Percentiles rank a stretch among this genome's conserved stretches.
Conservation (phyloP, 1,284 basidiomycete genomes). For the Albatrellus sp. region DNA sequence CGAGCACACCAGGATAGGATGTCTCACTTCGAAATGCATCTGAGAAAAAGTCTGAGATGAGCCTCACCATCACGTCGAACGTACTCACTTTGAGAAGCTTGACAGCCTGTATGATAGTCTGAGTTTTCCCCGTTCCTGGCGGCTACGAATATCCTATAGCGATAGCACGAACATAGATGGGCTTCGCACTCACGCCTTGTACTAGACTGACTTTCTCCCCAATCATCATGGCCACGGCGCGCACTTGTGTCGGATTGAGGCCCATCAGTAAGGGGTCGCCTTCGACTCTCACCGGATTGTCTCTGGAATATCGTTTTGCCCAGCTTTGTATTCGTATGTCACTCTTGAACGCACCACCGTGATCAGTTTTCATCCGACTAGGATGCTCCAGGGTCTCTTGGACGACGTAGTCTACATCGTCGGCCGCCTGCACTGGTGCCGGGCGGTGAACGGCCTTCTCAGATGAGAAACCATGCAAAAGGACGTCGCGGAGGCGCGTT, state of each 20-base stretch:
- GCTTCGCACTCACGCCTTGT: slow-evolving; percentile 59
- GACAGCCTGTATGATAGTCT: slow-evolving; percentile 80
- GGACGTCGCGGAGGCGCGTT: slow-evolving; percentile 55
- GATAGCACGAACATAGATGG: slow-evolving; percentile 2
- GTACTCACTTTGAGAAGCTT: slow-evolving; percentile 63
- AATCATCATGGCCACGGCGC: slow-evolving; percentile 83
- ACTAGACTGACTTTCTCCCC: slow-evolving; percentile 69
- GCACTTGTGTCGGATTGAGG: slow-evolving; percentile 70
- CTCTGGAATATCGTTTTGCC: slow-evolving; percentile 53
- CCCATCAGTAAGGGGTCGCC: slow-evolving; percentile 66
- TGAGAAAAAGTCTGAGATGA: slow-evolving; percentile 14
- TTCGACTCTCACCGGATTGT: slow-evolving; percentile 55
- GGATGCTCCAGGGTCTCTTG: slow-evolving; percentile 23
- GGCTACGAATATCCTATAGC: slow-evolving; percentile 35
- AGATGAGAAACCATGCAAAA: slow-evolving; percentile 39
- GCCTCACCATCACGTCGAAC: neutral
- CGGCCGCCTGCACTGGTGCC: slow-evolving; percentile 17
- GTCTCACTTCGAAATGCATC: slow-evolving; percentile 71
- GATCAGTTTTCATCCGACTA: slow-evolving; percentile 14
- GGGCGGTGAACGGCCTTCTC: slow-evolving; percentile 17
- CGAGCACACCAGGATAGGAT: slow-evolving; percentile 81
- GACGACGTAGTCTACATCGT: slow-evolving; percentile 23
- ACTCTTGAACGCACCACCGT: slow-evolving; percentile 46
- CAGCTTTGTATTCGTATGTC: slow-evolving; percentile 69
- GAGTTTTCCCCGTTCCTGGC: slow-evolving; percentile 93